phyloP scores from a whole-genome alignment of 371 early-diverging fungal species.

The Syncephalastrum monosporum region DNA sequence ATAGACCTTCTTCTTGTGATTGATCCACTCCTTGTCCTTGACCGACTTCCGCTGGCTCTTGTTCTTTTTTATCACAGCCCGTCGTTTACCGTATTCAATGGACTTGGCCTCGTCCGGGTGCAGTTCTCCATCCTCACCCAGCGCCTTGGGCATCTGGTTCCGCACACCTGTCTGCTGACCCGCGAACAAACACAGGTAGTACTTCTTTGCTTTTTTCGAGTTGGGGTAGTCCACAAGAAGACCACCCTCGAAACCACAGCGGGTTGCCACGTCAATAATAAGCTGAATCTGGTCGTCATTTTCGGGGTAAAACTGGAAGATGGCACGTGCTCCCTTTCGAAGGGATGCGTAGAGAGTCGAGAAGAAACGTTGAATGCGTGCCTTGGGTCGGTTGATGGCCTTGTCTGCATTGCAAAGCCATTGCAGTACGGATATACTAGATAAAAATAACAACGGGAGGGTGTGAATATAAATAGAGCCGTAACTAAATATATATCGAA shows the following conservation, averaged over 20 bases:
- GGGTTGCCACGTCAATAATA: slow-evolving; percentile 85
- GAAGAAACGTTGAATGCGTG: slow-evolving; percentile 91
- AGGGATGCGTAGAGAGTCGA: slow-evolving; percentile 88
- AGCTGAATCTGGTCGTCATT: slow-evolving; percentile 94
- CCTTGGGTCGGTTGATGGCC: slow-evolving; percentile 76
- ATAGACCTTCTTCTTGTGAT: slow-evolving; percentile 88
- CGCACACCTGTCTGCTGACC: slow-evolving; percentile 68
- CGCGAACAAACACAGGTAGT: slow-evolving; percentile 94
- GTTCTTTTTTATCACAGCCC: slow-evolving; percentile 38
- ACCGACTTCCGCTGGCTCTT: slow-evolving; percentile 56
- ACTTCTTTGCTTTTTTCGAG: slow-evolving; percentile 95
- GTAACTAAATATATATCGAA: background rate
- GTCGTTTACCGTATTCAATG: slow-evolving; percentile 37
- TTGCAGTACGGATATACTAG: slow-evolving; percentile 95
- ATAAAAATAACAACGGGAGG: slow-evolving; percentile 2
- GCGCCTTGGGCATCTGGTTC: slow-evolving; percentile 72
- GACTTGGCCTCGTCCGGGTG: slow-evolving; percentile 50
- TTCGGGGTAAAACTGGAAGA: slow-evolving; percentile 99
- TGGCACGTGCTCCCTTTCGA: slow-evolving; percentile 88
- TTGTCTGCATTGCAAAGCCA: slow-evolving; percentile 99
- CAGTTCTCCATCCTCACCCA: slow-evolving; percentile 74
- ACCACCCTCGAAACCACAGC: slow-evolving; percentile 97
- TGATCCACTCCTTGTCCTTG: slow-evolving; percentile 90
- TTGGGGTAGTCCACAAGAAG: slow-evolving; percentile 97
- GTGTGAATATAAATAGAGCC: background rate